These are phyloP conservation scores for Halophytophthora polymorphica DNA, from an alignment of 352 stramenopile species.

Conservation along the genomic window DNA sequence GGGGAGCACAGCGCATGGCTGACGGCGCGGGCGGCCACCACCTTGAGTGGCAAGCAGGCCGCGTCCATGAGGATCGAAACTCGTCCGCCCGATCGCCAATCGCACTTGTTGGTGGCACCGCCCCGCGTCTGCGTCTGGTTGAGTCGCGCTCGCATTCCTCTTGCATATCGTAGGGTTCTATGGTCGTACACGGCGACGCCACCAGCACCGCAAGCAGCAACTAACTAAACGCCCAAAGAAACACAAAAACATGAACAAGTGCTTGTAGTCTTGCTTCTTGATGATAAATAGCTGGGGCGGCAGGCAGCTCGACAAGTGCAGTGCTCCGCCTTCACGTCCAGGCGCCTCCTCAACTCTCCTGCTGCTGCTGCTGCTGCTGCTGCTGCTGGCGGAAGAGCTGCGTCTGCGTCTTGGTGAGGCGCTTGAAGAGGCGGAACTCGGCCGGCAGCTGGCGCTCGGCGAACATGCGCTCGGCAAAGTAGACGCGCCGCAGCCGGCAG, in stretches of 20 bases:
- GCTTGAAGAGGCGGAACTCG: conserved; percentile 54
- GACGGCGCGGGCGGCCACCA: no score
- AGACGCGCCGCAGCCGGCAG: conserved; percentile 56
- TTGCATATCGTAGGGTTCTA: conserved; percentile 31
- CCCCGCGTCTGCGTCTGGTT: conserved; percentile 2
- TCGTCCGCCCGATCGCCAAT: no score
- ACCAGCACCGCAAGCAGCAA: conserved; percentile 11
- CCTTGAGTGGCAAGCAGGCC: no score
- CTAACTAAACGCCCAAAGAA: conserved; percentile 20
- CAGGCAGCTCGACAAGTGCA: no score
- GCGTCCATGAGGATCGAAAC: no score
- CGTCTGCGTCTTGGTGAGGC: conserved; percentile 34
- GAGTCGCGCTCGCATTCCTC: conserved; percentile 14
- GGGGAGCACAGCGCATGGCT: conserved; percentile 9
- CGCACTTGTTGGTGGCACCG: no score
- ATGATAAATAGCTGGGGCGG: no score
- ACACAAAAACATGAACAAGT: conserved; percentile 18
- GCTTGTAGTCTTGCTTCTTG: no score
- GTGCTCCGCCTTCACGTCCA: not conserved
- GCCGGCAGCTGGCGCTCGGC: conserved; percentile 35
- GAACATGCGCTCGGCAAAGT: conserved; percentile 47
- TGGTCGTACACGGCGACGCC: no score
- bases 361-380: conserved; percentile 1
- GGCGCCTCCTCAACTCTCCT: not conserved
- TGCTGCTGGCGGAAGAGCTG: conserved; percentile 10